Percentiles rank a stretch among this genome's conserved stretches.
Conservation (phyloP, 768 basidiomycete species). For the Tricholoma flavovirens region DNA sequence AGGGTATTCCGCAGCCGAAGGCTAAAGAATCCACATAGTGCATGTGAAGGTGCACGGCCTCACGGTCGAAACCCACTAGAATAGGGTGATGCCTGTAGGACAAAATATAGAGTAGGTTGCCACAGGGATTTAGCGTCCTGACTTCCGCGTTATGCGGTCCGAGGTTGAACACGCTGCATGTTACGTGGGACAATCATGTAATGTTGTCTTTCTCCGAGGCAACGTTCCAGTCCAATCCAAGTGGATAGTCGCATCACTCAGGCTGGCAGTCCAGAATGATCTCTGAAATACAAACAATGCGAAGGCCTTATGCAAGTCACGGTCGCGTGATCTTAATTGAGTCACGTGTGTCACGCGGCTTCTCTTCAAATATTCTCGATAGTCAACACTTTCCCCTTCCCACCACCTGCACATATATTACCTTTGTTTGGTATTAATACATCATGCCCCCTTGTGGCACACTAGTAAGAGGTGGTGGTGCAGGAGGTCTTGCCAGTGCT, state of each 20-base stretch:
- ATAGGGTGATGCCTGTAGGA: background rate
- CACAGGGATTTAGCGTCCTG: too few relatives aligned
- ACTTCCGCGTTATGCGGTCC: too few relatives aligned
- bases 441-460: conserved; percentile 37
- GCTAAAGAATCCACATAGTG: background rate
- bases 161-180: background rate
- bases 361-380: conserved; percentile 11
- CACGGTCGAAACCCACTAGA: background rate
- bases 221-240: too few relatives aligned
- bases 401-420: conserved; percentile 7
- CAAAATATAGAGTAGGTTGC: background rate
- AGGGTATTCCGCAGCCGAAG: background rate
- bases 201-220: background rate
- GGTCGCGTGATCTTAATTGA: conserved; percentile 11
- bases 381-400: conserved; percentile 7
- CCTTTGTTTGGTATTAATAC: background rate
- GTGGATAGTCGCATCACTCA: too few relatives aligned
- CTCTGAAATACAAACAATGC: background rate
- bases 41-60: background rate
- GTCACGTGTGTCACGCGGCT: conserved; percentile 9
- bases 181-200: background rate
- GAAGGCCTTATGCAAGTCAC: conserved; percentile 9
- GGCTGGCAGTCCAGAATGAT: too few relatives aligned
- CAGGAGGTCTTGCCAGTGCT: conserved; percentile 21
- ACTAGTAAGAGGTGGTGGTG: conserved; percentile 20